These are phyloP conservation scores for Nectriaceae sp. DNA, from an alignment of 2,329 filamentous ascomycete genomes.

Conservation along the genomic window DNA sequence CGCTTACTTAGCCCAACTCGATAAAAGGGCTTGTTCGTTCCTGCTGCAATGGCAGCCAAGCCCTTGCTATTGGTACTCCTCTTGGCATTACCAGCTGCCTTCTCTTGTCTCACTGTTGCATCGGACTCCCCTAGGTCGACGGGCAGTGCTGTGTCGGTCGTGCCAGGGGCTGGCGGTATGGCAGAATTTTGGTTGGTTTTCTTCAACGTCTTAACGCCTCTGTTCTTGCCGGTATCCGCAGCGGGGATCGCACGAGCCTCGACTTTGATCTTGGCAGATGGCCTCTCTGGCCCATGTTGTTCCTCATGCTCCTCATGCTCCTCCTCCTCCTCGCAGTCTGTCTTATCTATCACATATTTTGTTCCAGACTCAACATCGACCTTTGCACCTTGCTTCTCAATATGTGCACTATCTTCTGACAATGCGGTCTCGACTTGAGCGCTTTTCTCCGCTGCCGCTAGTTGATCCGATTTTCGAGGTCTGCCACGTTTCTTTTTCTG, in stretches of 20 bases:
- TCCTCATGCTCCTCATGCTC: neutral
- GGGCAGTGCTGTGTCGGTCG: slow-evolving; percentile 1
- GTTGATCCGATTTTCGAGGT: slow-evolving; percentile 40
- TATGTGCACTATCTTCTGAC: neutral
- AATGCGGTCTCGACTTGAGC: slow-evolving; percentile 1
- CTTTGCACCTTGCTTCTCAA: neutral
- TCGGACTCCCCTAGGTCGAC: neutral
- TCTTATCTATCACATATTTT: neutral
- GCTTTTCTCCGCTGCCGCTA: slow-evolving; percentile 7
- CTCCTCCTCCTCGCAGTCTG: neutral
- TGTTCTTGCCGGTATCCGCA: neutral
- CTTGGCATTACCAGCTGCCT: neutral
- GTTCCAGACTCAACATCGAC: slow-evolving; percentile 1
- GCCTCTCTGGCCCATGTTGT: slow-evolving; percentile 8
- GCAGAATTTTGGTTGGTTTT: slow-evolving; percentile 11
- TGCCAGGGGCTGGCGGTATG: neutral
- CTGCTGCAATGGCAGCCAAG: slow-evolving; percentile 13
- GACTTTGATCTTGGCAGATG: neutral
- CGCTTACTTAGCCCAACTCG: slow-evolving; percentile 54
- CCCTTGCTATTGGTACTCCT: slow-evolving; percentile 14
- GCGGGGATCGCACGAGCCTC: neutral
- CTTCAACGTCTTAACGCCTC: slow-evolving; percentile 3
- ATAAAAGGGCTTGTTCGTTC: slow-evolving; percentile 42
- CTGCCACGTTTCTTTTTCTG: slow-evolving; percentile 44
- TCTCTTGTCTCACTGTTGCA: neutral